Conservation (phyloP, 306 rosid genomes). For the Vigna angularis region DNA sequence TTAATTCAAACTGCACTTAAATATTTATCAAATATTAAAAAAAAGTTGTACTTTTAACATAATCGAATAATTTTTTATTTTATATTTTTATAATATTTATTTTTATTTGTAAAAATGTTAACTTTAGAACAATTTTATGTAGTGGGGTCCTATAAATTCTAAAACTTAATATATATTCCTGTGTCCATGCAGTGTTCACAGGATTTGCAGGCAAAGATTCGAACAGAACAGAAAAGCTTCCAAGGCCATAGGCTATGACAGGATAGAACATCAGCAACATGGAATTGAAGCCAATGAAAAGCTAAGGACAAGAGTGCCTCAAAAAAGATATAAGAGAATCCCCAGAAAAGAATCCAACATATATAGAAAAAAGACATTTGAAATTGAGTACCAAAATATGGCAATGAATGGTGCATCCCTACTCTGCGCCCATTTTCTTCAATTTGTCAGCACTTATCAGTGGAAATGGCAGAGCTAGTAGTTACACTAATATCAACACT, state of each 20-base stretch:
- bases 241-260: slow-evolving; percentile 10
- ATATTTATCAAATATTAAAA: too few relatives aligned
- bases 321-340: slow-evolving; percentile 27
- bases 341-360: slow-evolving; percentile 26
- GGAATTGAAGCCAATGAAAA: slow-evolving; percentile 9
- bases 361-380: background rate
- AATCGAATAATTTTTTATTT: too few relatives aligned
- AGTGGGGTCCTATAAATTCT: background rate
- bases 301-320: slow-evolving; percentile 16
- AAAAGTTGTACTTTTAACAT: too few relatives aligned
- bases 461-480: slow-evolving; percentile 41
- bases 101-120: too few relatives aligned
- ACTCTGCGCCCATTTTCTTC: slow-evolving; percentile 40
- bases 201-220: slow-evolving; percentile 29
- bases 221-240: slow-evolving; percentile 44
- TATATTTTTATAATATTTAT: too few relatives aligned
- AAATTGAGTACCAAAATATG: slow-evolving; percentile 15
- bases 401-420: slow-evolving; percentile 41
- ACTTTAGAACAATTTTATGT: background rate
- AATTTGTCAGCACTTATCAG: slow-evolving; percentile 37
- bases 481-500: slow-evolving; percentile 45
- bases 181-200: background rate
- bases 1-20: too few relatives aligned
- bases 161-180: background rate
- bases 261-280: slow-evolving; percentile 26